Conservation (phyloP, 2,329 filamentous ascomycete genomes). For the Ophiostoma quercus region DNA sequence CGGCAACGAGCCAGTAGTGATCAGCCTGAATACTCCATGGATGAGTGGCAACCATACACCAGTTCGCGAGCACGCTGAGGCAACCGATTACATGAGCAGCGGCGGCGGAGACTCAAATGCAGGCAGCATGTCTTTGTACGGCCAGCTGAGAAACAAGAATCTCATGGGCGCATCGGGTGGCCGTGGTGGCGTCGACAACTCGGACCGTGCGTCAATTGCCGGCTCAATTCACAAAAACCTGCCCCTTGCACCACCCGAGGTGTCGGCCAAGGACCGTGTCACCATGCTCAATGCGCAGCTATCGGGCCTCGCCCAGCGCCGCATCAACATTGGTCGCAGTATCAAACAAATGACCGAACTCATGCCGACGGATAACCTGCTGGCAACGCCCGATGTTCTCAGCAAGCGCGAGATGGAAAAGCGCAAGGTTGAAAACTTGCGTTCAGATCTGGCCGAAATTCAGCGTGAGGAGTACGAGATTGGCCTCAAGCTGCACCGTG, state of each 20-base stretch:
- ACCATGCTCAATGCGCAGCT: constrained; percentile 61
- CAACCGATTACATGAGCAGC: not conserved
- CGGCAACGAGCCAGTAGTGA: constrained; percentile 32
- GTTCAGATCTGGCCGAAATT: constrained; percentile 64
- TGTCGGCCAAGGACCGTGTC: constrained; percentile 56
- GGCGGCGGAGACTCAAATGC: not conserved
- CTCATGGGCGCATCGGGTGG: not conserved
- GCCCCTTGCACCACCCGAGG: constrained; percentile 57
- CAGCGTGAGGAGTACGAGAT: constrained; percentile 72
- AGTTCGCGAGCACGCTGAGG: constrained; percentile 17
- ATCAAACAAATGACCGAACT: constrained; percentile 74
- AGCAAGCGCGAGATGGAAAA: constrained; percentile 53
- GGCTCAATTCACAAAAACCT: constrained; percentile 51
- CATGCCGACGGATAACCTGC: constrained; percentile 64
- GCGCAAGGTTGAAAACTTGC: constrained; percentile 61
- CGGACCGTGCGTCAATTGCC: constrained; percentile 34
- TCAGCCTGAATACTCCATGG: constrained; percentile 36
- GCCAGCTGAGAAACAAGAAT: not conserved
- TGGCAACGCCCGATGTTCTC: constrained; percentile 60
- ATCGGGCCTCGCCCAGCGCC: constrained; percentile 59
- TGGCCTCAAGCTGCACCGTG: constrained; percentile 66
- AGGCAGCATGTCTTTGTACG: not conserved
- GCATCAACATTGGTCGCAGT: constrained; percentile 64
- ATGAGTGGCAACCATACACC: constrained; percentile 27
- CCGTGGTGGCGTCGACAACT: not conserved